These are phyloP conservation scores for Sugiyamaella paludigena DNA, from an alignment of 1,139 yeast species.

Conservation along the genomic window DNA sequence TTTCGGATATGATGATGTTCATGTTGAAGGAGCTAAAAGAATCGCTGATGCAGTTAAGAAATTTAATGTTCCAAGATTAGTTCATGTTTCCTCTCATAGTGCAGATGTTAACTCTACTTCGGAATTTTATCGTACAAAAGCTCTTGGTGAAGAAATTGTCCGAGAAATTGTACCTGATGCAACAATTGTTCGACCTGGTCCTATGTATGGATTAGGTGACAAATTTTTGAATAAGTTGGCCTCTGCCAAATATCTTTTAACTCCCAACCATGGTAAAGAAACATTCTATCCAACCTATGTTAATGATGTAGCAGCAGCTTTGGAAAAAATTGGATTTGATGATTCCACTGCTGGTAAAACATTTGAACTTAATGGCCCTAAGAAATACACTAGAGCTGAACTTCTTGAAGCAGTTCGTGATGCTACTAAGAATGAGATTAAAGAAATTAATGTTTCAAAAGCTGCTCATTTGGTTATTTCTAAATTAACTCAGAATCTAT, in stretches of 20 bases:
- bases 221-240: slow-evolving; percentile 65
- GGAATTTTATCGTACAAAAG: slow-evolving; percentile 75
- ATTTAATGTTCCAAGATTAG: slow-evolving; percentile 69
- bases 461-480: slow-evolving; percentile 47
- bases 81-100: slow-evolving; percentile 79
- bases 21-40: slow-evolving; percentile 74
- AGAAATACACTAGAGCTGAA: slow-evolving; percentile 60
- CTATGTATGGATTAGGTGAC: slow-evolving; percentile 77
- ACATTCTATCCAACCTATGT: slow-evolving; percentile 73
- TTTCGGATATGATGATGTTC: slow-evolving; percentile 78
- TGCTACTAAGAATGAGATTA: slow-evolving; percentile 47
- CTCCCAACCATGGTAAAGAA: slow-evolving; percentile 64
- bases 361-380: slow-evolving; percentile 74
- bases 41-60: slow-evolving; percentile 72
- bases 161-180: slow-evolving; percentile 67
- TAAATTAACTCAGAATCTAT: slow-evolving; percentile 55
- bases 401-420: slow-evolving; percentile 69
- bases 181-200: slow-evolving; percentile 84
- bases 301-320: slow-evolving; percentile 72
- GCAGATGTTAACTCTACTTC: slow-evolving; percentile 71
- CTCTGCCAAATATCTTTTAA: slow-evolving; percentile 51
- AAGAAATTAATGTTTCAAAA: slow-evolving; percentile 53
- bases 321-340: slow-evolving; percentile 77
- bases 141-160: slow-evolving; percentile 71
- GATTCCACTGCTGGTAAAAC: slow-evolving; percentile 77